Percentiles rank a stretch among this genome's conserved stretches.
Evolutionary conservation across 2,329 filamentous ascomycete genomes (phyloP).

Genomic region (Eutypa lata): DNA sequence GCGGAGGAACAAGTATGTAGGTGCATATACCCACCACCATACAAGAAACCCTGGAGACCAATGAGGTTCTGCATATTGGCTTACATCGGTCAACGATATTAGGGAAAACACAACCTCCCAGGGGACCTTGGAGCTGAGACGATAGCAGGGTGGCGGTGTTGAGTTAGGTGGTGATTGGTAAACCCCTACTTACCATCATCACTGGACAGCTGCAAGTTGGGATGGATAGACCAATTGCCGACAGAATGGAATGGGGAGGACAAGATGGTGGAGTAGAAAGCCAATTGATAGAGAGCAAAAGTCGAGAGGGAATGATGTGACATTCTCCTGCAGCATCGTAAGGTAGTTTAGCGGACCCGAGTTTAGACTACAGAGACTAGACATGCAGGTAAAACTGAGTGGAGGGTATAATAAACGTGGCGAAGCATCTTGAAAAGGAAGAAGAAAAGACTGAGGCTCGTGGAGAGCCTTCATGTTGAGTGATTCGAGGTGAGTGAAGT

Average conservation of each 20-base stretch:
- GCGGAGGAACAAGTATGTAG: neutral
- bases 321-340: neutral
- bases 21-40: neutral
- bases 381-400: neutral
- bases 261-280: neutral
- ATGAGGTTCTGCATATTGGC: neutral
- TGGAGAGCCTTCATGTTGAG: neutral
- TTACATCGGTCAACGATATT: neutral
- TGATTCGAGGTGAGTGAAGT: neutral
- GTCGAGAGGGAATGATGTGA: neutral
- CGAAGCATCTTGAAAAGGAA: neutral
- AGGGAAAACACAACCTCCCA: neutral
- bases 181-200: neutral
- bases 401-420: neutral
- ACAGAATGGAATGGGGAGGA: neutral
- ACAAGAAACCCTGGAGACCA: neutral
- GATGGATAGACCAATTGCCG: neutral
- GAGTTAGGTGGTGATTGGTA: neutral
- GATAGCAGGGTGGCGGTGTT: neutral
- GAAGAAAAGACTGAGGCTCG: neutral
- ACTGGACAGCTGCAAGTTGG: neutral
- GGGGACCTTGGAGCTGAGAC: neutral
- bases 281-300: neutral
- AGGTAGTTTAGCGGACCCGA: neutral
- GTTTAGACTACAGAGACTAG: neutral